phyloP scores from a whole-genome alignment of 768 basidiomycete species.

The Pisolithus microcarpus region DNA sequence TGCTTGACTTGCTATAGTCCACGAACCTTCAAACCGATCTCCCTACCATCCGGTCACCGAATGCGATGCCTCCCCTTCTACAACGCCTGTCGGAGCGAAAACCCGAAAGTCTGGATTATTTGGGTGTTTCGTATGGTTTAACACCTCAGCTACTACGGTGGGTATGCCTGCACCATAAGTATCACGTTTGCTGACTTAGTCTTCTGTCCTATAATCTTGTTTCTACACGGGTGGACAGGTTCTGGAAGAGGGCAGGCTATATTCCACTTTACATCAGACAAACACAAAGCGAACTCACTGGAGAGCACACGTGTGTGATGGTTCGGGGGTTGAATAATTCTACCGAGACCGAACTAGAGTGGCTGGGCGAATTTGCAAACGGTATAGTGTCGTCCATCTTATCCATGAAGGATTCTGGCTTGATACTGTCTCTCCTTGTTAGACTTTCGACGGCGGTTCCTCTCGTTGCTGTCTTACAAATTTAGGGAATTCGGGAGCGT shows the following conservation, averaged over 20 bases:
- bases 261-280: slow-evolving; percentile 90
- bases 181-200: neutral
- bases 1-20: slow-evolving; percentile 25
- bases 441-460: slow-evolving; percentile 93
- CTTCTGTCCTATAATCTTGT: neutral
- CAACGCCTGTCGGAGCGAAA: slow-evolving; percentile 85
- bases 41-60: slow-evolving; percentile 61
- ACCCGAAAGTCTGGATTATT: slow-evolving; percentile 86
- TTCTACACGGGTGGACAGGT: slow-evolving; percentile 34
- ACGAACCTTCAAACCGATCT: slow-evolving; percentile 69
- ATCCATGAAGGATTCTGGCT: neutral
- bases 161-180: slow-evolving; percentile 4
- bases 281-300: slow-evolving; percentile 90
- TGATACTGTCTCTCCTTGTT: neutral
- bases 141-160: slow-evolving; percentile 78
- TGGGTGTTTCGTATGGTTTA: slow-evolving; percentile 94
- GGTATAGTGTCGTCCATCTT: slow-evolving; percentile 35
- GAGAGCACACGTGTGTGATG: slow-evolving; percentile 97
- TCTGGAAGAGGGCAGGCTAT: slow-evolving; percentile 95
- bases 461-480: slow-evolving; percentile 84
- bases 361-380: slow-evolving; percentile 85
- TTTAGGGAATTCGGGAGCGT: slow-evolving; percentile 92
- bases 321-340: slow-evolving; percentile 74
- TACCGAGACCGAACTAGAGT: slow-evolving; percentile 55
- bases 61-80: slow-evolving; percentile 86